A percentile compares a stretch with the other conserved stretches of the same genome.
phyloP scores from a whole-genome alignment of 2,329 filamentous ascomycete species.

The Laburnicola sp. region DNA sequence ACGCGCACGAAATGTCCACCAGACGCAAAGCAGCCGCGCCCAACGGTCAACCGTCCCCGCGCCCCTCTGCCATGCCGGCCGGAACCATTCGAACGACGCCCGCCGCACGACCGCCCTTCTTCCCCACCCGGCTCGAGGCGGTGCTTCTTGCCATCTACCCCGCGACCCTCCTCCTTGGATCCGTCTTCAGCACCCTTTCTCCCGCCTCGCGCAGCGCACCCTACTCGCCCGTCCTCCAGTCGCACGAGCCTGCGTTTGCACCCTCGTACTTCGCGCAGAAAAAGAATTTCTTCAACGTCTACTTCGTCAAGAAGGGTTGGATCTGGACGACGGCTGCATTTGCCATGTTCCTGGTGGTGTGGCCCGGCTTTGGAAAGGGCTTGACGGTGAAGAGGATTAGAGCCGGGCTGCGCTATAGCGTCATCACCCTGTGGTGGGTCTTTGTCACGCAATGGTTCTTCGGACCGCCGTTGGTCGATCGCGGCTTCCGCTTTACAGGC shows the following conservation, averaged over 20 bases:
- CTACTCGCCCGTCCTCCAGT: conserved; percentile 65
- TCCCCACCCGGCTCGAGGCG: conserved; percentile 71
- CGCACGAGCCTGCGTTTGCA: conserved; percentile 61
- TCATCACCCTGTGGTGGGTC: conserved; percentile 79
- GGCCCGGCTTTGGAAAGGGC: conserved; percentile 60
- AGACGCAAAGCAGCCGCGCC: conserved; percentile 29
- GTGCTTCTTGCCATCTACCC: conserved; percentile 73
- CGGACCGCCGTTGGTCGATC: conserved; percentile 85
- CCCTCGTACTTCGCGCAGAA: conserved; percentile 94
- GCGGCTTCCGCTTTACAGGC: conserved; percentile 84
- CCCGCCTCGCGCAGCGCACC: conserved; percentile 65
- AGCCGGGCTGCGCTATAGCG: conserved; percentile 68
- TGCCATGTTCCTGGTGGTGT: conserved; percentile 67
- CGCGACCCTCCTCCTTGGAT: conserved; percentile 74
- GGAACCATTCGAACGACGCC: conserved; percentile 31
- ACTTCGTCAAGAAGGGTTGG: conserved; percentile 97
- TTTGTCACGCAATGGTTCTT: conserved; percentile 97
- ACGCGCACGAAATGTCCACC: conserved; percentile 27
- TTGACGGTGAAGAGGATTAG: conserved; percentile 53
- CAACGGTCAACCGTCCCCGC: conserved; percentile 23
- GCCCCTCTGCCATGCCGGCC: conserved; percentile 30
- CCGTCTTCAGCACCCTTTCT: conserved; percentile 76
- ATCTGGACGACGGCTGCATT: conserved; percentile 83
- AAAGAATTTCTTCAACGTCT: conserved; percentile 84
- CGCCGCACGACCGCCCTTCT: conserved; percentile 57